Evolutionary conservation across 1,139 yeast genomes (phyloP), one percentile per base, ranked within the genome.

Genomic region (Magnusiomyces tetraspermus): DNA sequence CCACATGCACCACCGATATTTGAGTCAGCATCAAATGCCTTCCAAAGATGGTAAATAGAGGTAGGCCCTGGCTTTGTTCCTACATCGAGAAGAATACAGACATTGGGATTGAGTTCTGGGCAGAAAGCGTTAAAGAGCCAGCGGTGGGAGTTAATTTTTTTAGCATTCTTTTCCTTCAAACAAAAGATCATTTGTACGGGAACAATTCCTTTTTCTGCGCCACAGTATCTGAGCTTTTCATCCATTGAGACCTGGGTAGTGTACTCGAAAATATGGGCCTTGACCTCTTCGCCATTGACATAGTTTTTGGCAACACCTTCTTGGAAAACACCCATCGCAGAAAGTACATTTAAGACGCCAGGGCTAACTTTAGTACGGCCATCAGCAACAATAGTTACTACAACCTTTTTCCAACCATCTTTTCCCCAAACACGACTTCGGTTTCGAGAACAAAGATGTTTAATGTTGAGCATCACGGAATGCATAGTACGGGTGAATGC

Each of bases 121-220:
- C 96, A 90, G 63, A 92, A 83, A 0, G 96, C 96, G 65, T 92
- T 89, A 68, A 92, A 86, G 15, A 94, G 79, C 98, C 98, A 92
- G 66, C 97, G 79, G 66, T 90, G 98, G 1, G 96, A 88, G 68
- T 90, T 90, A 67, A 90, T 92, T 62, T 90, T 90, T 69, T 89
- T 89, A 58, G 89, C 85, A 67, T 90, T 90, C 64, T 78, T 79
- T 66, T 90, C 97, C 65, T 90, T 90, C 63, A 90, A 71, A 60
- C 97, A 89, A 66, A 92, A 89, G 49, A 90, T 72, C 53, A 90
- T 80, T 71, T 92, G 97, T 11, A 90, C 97, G 1, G 97, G 97
- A 15, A 89, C 90, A 58, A 89, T 77, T 38, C 87, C 89, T 64
- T 85, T 85, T 61, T 85, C 94, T 0, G 82, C 80, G 40, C 83